Evolutionary conservation across 2,329 filamentous ascomycete genomes (phyloP).

Genomic region (Alternaria atra): DNA sequence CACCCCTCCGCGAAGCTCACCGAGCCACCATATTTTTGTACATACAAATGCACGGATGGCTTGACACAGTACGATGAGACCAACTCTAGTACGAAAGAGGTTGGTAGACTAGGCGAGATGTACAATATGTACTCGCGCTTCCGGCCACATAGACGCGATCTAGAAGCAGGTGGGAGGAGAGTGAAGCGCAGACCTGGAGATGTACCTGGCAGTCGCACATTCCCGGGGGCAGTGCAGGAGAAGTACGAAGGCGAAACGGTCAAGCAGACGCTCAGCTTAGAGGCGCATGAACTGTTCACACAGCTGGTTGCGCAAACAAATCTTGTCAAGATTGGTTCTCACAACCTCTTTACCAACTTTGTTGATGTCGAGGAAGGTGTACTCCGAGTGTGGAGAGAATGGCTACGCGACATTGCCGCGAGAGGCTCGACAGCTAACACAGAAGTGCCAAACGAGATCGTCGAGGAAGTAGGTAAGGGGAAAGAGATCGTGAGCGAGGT

Average conservation of each 20-base stretch:
- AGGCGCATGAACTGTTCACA: constrained; percentile 75
- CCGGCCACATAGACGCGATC: constrained; percentile 67
- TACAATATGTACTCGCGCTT: constrained; percentile 74
- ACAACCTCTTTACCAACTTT: constrained; percentile 68
- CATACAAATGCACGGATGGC: constrained; percentile 70
- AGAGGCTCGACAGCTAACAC: constrained; percentile 23
- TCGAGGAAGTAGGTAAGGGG: constrained; percentile 34
- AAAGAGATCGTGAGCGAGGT: constrained; percentile 28
- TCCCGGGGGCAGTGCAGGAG: constrained; percentile 38
- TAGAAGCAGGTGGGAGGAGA: constrained; percentile 51
- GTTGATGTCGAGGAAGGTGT: constrained; percentile 73
- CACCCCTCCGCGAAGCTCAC: constrained; percentile 74
- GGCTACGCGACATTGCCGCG: constrained; percentile 64
- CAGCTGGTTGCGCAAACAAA: constrained; percentile 76
- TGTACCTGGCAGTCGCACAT: constrained; percentile 57
- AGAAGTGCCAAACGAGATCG: constrained; percentile 27
- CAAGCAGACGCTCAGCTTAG: constrained; percentile 69
- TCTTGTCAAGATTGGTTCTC: constrained; percentile 71
- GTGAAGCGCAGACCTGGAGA: constrained; percentile 57
- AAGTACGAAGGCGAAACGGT: constrained; percentile 57
- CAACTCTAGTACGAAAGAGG: constrained; percentile 34
- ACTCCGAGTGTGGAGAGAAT: constrained; percentile 75
- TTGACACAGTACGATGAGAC: constrained; percentile 58
- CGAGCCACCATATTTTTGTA: constrained; percentile 74
- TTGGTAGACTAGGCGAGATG: constrained; percentile 59